Evolutionary conservation across 2,329 filamentous ascomycete species (phyloP).

Genomic region (Leptographium galeiforme): DNA sequence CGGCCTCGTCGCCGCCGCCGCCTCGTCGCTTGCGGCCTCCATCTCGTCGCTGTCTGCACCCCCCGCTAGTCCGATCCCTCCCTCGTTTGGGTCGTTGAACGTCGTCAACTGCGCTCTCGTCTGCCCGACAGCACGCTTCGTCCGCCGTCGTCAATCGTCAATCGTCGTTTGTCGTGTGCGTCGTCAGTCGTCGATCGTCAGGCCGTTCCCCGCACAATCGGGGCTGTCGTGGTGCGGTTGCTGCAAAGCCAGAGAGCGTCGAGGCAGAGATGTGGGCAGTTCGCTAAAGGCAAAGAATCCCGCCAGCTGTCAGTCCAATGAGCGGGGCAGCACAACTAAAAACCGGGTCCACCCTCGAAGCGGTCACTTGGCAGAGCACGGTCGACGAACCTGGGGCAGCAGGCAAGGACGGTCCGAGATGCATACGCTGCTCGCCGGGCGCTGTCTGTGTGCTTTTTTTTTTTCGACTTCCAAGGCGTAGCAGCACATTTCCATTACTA

Average conservation of each 20-base stretch:
- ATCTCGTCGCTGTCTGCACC: neutral
- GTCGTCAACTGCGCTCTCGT: neutral
- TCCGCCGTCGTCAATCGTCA: no score
- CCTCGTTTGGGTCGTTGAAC: neutral
- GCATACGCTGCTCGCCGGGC: no score
- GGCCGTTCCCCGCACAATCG: neutral
- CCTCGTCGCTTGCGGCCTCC: neutral
- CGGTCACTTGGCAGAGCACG: no score
- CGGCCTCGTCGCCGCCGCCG: neutral
- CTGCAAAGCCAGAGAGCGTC: neutral
- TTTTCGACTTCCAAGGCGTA: no score
- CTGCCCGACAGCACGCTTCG: neutral
- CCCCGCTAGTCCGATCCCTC: neutral
- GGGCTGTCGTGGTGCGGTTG: neutral
- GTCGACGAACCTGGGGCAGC: no score
- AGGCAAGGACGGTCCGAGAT: no score
- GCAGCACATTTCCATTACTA: neutral
- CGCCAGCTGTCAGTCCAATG: neutral
- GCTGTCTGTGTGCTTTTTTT: no score
- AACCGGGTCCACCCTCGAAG: no score
- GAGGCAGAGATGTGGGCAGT: no score
- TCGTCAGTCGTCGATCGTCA: neutral
- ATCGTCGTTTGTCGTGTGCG: neutral
- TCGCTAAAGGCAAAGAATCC: neutral
- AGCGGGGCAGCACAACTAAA: no score